These are phyloP conservation scores for Pyricularia sp. DNA, from an alignment of 2,329 filamentous ascomycete species.

Conservation along the genomic window DNA sequence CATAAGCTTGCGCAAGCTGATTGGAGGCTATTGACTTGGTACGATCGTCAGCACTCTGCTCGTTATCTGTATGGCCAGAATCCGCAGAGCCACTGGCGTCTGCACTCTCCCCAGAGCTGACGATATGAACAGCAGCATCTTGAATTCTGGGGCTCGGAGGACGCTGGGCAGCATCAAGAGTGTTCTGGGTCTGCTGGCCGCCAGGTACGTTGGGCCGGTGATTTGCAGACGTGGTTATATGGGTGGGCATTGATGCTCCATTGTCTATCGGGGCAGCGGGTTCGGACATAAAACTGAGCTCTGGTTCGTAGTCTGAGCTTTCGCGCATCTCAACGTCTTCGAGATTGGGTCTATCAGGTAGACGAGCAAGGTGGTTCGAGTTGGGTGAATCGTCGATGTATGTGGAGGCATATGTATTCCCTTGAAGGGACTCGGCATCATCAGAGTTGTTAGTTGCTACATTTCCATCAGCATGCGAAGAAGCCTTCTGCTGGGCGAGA, in stretches of 20 bases:
- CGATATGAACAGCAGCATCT: slow-evolving; percentile 9
- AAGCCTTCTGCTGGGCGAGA: slow-evolving; percentile 60
- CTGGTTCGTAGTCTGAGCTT: slow-evolving; percentile 23
- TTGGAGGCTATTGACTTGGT: neutral
- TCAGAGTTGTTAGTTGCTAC: slow-evolving; percentile 34
- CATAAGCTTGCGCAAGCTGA: neutral
- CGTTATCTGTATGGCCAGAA: slow-evolving; percentile 25
- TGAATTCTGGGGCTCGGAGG: neutral
- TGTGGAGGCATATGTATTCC: slow-evolving; percentile 94
- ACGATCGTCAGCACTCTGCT: slow-evolving; percentile 23
- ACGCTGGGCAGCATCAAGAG: neutral
- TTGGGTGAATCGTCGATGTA: slow-evolving; percentile 75
- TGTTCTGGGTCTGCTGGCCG: neutral
- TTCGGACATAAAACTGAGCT: slow-evolving; percentile 7
- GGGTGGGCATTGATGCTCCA: neutral
- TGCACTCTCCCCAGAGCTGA: slow-evolving; percentile 28
- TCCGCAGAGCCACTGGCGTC: slow-evolving; percentile 32
- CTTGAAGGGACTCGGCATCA: slow-evolving; percentile 75
- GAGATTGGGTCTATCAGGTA: slow-evolving; percentile 35
- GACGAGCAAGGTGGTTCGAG: slow-evolving; percentile 35
- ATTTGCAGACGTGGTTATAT: neutral
- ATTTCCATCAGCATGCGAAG: slow-evolving; percentile 46
- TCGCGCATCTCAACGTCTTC: slow-evolving; percentile 28
- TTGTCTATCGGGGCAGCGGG: neutral
- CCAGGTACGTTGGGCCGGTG: neutral